Evolutionary conservation across 2,329 filamentous ascomycete genomes (phyloP), one percentile per base, ranked within the genome.

Genomic region (Grosmannia serpens): DNA sequence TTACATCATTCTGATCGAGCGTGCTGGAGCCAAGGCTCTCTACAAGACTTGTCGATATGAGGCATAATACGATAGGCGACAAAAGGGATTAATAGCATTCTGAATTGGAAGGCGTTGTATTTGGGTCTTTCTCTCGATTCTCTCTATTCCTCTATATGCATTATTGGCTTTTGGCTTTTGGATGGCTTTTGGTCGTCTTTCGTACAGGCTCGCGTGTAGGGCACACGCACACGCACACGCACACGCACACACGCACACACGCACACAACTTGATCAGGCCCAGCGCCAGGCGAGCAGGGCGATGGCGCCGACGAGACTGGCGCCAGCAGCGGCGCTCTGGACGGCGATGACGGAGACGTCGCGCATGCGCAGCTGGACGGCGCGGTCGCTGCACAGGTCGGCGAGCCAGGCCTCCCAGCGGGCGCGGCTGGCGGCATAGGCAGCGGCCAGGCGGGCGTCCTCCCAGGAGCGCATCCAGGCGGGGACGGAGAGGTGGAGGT

Each of bases 321-420:
- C 86, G n/a, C 88, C 87, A 0, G 82, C 79, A 31, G 82, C 77
- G 9, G 81, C 83, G 58, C 86, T 81, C 70, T 91, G 82, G 41
- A 89, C 71, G 54, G 81, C 85, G 63, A 88, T 74, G n/a, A 86
- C 71, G 2, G 87, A 89, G 35, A 87, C 73, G 65, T 91, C 87
- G 56, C 82, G 79, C 75, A 88, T 88, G 50, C 81, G 80, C 61
- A 89, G 66, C 54, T 79, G 75, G 65, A 90, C 74, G 61, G 72
- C 73, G 63, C 83, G 77, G 58, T 89, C 83, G 70, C 86, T 89
- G 71, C 79, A 82, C 20, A 89, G 70, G 62, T 89, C 85, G 47
- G 73, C 66, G 6, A 80, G 64, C 4, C 73, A 74, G 8, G 75
- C 72, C 64, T 73, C 77, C 75, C 81, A 83, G 60, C 70, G 68